Base-by-base conservation (phyloP, 768 basidiomycete species). In the Amanita fuliginea region DNA sequence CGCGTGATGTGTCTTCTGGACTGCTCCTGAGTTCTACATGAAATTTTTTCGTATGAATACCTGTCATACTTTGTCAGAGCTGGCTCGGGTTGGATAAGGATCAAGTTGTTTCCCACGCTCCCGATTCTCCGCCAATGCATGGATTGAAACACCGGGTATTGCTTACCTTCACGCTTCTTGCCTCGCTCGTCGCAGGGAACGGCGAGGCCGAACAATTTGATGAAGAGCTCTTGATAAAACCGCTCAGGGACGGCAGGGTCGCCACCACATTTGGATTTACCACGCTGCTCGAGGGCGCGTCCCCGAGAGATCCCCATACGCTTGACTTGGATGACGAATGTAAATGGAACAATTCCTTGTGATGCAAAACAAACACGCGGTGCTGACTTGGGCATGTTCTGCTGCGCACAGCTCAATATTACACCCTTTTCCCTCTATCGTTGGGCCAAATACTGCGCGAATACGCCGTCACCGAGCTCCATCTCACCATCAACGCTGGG, bases 381-480 rank as follows among this genome's bases (percentile, higher is more conserved):
- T 3, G 28, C 32, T 45, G 30, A 45, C 44, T 44, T 16, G 24
- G 30, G 13, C 1, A 14, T 32, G 13, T 30, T 13, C 18, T 42
- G 35, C 40, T 8, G 37, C 88, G 24, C 24, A 28, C 28, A 28
- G 69, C 66, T 69, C 49, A 89, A 63, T 92, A 96, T 58, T 92
- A 92, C 56, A 81, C 77, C 3, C 63, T 96, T 11, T 90, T 96
- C 53, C 93, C 95, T 0, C 76, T 95, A 13, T 74, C 85, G 2
- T 71, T 98, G 14, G 86, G 93, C 3, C 86, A 95, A 59, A 83
- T 97, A 33, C 71, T 97, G 16, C 80, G 83, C 49, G 78, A 86
- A 63, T 87, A 94, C 62, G 80, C 83, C 1, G 80, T 95, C 19
- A 82, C 90, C 0, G 90, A 95, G 55, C 72, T 98, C 18, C 89